These are phyloP conservation scores for Pycnococcus provasolii DNA, from an alignment of 139 green algal species.

Conservation along the genomic window DNA sequence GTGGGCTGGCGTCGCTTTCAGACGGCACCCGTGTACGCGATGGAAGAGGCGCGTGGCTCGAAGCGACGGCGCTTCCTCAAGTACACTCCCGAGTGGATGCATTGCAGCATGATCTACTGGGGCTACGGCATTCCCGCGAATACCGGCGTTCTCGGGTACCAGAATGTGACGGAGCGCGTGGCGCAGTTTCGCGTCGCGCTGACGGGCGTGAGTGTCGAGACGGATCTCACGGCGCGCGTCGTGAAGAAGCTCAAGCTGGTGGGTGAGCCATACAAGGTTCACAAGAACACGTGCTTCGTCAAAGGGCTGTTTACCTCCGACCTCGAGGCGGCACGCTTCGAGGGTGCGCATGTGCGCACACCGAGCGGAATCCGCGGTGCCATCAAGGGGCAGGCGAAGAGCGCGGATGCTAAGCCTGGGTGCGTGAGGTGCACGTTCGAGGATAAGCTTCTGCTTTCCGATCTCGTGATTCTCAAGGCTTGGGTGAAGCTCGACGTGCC, in stretches of 20 bases:
- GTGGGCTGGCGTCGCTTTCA: slow-evolving; percentile 91
- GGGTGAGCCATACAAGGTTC: slow-evolving; percentile 63
- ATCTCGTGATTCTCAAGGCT: slow-evolving; percentile 85
- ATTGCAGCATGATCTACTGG: slow-evolving; percentile 75
- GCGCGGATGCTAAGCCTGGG: background rate
- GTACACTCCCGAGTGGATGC: slow-evolving; percentile 97
- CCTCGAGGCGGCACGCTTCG: slow-evolving; percentile 71
- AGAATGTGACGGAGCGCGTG: slow-evolving; percentile 20
- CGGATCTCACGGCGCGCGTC: slow-evolving; percentile 59
- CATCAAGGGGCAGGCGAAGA: slow-evolving; percentile 69
- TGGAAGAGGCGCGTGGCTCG: slow-evolving; percentile 73
- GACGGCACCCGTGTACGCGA: slow-evolving; percentile 70
- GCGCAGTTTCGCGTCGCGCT: slow-evolving; percentile 70
- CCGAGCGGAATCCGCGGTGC: slow-evolving; percentile 87
- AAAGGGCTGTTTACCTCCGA: slow-evolving; percentile 83
- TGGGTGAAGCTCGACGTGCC: slow-evolving; percentile 89
- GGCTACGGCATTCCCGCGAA: slow-evolving; percentile 70
- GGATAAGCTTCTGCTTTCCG: slow-evolving; percentile 83
- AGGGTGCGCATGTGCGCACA: slow-evolving; percentile 78
- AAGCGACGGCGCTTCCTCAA: slow-evolving; percentile 74
- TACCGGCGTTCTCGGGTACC: slow-evolving; percentile 57
- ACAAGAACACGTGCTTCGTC: slow-evolving; percentile 83
- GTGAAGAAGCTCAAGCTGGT: slow-evolving; percentile 98
- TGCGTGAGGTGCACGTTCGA: slow-evolving; percentile 63
- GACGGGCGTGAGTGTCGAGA: slow-evolving; percentile 82